phyloP scores from a whole-genome alignment of 2,329 filamentous ascomycete genomes.

The Aureobasidium namibiae region DNA sequence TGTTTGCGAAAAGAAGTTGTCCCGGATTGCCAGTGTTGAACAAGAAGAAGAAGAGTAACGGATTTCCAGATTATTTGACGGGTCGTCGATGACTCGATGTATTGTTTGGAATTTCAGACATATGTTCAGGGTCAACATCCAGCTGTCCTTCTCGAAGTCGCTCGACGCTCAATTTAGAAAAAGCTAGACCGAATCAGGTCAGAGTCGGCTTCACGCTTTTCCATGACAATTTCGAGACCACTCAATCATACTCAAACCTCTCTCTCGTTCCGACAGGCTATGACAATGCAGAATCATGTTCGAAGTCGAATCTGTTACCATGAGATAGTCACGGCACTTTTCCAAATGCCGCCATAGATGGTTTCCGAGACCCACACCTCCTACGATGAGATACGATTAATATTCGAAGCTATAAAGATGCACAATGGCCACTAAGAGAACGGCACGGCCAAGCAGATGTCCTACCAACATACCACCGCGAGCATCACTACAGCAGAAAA shows the following conservation, averaged over 20 bases:
- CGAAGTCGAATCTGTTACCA: no score
- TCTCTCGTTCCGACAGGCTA: no score
- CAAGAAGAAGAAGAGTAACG: not conserved
- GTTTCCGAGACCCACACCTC: no score
- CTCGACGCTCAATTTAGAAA: not conserved
- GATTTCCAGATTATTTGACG: not conserved
- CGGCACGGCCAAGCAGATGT: no score
- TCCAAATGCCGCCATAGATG: no score
- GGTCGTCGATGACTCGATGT: not conserved
- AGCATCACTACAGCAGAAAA: no score
- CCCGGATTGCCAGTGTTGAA: not conserved
- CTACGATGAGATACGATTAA: not conserved
- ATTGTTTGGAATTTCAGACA: not conserved
- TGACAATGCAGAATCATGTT: no score
- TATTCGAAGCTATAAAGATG: not conserved
- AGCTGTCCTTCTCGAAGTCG: conserved; percentile 6
- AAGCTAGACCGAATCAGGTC: not conserved
- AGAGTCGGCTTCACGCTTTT: not conserved
- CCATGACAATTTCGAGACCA: not conserved
- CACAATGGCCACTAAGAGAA: not conserved
- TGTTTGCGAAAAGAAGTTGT: not conserved
- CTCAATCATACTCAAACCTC: no score
- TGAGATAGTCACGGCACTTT: no score
- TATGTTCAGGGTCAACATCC: conserved; percentile 11
- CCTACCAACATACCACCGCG: no score